Evolutionary conservation across 1,284 basidiomycete species (phyloP), one percentile per base, ranked within the genome.

Genomic region (Coniferiporia weirii): DNA sequence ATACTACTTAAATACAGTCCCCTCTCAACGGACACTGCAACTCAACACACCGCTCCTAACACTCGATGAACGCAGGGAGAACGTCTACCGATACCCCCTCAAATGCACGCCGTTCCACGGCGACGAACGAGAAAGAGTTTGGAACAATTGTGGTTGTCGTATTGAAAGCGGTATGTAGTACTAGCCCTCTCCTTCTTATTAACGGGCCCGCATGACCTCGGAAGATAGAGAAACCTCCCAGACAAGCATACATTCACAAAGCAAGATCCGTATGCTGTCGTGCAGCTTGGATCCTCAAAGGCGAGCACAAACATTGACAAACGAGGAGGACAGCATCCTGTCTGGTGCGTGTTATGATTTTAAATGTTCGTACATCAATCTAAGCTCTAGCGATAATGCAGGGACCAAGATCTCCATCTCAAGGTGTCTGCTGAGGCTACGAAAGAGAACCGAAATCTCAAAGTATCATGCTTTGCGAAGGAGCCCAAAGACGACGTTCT

Each of bases 181-280:
- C n/a, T n/a, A n/a, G 54, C 17, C 54, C 13, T 8, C 10, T 49
- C 34, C 40, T 19, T 54, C 8, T 20, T 57, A 20, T 54, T 36
- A 10, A 20, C 27, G 27, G 27, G 27, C 27, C 2, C 5, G 20
- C 15, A n/a, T 52, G 8, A 50, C 19, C 13, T 43, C 40, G 9
- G 17, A 52, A 38, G 40, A 44, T 45, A 66, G 32, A 78, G 77
- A 61, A 83, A 91, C 66, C 76, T 91, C 17, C 80, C 80, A 62
- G 83, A 88, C 70, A 85, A 83, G 58, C 86, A 87, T 64, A 83
- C 79, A 0, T 85, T 91, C 68, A 85, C 85, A 72, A 91, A 91
- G 67, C 88, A 90, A 67, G 85, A 89, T 70, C 87, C 83, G 15
- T 89, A 81, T 65, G 80, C 80, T 0, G 76, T 84, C 75, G 77